Percentiles rank a stretch among this genome's conserved stretches.
Conservation (phyloP, 768 basidiomycete species). For the Lentinula edodes region DNA sequence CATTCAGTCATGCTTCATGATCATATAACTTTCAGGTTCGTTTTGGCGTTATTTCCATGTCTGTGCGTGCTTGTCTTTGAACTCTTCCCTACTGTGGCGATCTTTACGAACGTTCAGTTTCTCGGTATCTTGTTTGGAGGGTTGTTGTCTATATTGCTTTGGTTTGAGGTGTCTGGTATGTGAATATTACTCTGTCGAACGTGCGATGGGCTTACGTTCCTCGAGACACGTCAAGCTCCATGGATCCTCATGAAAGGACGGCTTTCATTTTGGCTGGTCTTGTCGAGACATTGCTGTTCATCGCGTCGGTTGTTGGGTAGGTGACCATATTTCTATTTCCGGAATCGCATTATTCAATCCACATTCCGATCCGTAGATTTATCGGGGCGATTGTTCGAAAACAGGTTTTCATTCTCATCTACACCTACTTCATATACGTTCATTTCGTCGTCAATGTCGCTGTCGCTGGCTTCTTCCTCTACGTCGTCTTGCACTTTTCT, state of each 20-base stretch:
- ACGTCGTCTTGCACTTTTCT: conserved; percentile 40
- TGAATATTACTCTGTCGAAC: conserved; percentile 6
- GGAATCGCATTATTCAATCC: not conserved
- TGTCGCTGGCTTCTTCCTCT: conserved; percentile 47
- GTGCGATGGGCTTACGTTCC: not conserved
- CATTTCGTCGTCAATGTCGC: conserved; percentile 53
- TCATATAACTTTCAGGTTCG: not conserved
- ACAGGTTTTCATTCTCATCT: conserved; percentile 51
- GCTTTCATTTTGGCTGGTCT: conserved; percentile 47
- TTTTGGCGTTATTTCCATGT: conserved; percentile 51
- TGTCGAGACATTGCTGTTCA: conserved; percentile 47
- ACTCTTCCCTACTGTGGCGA: not conserved
- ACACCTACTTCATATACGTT: conserved; percentile 50
- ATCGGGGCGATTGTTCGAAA: conserved; percentile 61
- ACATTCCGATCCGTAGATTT: conserved; percentile 32
- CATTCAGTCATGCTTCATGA: not conserved
- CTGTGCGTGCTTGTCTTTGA: conserved; percentile 13
- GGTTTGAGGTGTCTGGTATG: conserved; percentile 61
- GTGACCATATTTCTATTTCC: conserved; percentile 8
- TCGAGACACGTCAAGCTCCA: conserved; percentile 28
- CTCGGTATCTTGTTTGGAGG: conserved; percentile 52
- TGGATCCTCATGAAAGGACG: conserved; percentile 26
- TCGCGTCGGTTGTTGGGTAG: conserved; percentile 54
- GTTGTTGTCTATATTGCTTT: conserved; percentile 45
- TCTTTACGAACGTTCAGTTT: conserved; percentile 9